Evolutionary conservation across 768 basidiomycete species (phyloP).

Genomic region (Boletus tylopilopsis): DNA sequence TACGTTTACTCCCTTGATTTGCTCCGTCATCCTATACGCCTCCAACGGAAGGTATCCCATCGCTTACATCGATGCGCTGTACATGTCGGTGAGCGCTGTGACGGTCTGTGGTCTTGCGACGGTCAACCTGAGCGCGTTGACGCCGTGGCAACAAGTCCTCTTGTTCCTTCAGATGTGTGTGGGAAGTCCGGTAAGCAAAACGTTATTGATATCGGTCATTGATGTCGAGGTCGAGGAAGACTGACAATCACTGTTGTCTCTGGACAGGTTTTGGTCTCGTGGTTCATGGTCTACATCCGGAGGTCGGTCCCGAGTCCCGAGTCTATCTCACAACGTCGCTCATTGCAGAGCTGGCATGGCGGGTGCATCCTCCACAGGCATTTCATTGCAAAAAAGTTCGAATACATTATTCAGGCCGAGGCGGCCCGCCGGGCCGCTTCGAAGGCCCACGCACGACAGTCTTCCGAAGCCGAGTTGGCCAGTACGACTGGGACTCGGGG

Average conservation of each 20-base stretch:
- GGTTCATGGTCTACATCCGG: constrained; percentile 78
- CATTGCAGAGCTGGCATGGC: too few relatives aligned
- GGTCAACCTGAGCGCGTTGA: constrained; percentile 64
- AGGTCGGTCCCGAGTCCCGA: constrained; percentile 39
- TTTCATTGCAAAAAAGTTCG: constrained; percentile 69
- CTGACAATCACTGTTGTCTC: background rate
- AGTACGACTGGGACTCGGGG: constrained; percentile 11
- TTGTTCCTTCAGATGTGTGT: constrained; percentile 77
- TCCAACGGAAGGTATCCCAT: constrained; percentile 72
- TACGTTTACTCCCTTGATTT: constrained; percentile 73
- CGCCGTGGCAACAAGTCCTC: constrained; percentile 64
- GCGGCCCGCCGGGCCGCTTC: constrained; percentile 29
- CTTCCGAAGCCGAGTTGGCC: constrained; percentile 16
- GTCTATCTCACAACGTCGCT: too few relatives aligned
- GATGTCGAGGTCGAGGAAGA: too few relatives aligned
- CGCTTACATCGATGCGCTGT: constrained; percentile 74
- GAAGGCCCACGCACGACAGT: constrained; percentile 17
- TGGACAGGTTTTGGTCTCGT: constrained; percentile 68
- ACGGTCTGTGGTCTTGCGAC: constrained; percentile 75
- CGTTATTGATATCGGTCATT: too few relatives aligned
- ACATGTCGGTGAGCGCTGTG: constrained; percentile 73
- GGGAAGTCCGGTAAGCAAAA: constrained; percentile 63
- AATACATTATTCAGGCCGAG: constrained; percentile 49
- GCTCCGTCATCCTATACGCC: constrained; percentile 78
- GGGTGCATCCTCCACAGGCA: constrained; percentile 39